phyloP scores from a whole-genome alignment of 768 basidiomycete species.

The Cytidiella melzeri region DNA sequence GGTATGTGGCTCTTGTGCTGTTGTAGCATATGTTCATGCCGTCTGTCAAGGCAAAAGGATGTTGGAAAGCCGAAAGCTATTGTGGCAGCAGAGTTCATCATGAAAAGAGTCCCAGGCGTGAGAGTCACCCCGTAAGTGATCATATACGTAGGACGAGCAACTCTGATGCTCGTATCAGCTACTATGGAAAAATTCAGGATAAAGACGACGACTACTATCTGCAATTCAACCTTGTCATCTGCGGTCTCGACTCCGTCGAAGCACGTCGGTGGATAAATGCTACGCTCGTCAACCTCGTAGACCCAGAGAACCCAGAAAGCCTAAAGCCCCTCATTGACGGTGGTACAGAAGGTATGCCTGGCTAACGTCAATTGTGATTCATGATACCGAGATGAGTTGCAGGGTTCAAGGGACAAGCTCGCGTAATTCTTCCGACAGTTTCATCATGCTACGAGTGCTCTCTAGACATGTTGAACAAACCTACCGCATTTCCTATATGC shows the following conservation, averaged over 20 bases:
- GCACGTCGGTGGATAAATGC: slow-evolving; percentile 99
- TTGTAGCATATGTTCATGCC: not conserved
- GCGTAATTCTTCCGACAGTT: slow-evolving; percentile 92
- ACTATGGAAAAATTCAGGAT: slow-evolving; percentile 97
- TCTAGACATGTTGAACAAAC: slow-evolving; percentile 97
- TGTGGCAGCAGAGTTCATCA: slow-evolving; percentile 93
- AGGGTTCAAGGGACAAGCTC: slow-evolving; percentile 99
- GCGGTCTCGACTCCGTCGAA: slow-evolving; percentile 95
- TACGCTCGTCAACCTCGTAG: slow-evolving; percentile 91
- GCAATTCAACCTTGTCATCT: slow-evolving; percentile 96
- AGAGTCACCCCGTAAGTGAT: slow-evolving; percentile 86
- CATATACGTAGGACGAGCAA: not conserved
- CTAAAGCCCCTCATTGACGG: slow-evolving; percentile 97
- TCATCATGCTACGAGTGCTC: slow-evolving; percentile 98
- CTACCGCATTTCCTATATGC: slow-evolving; percentile 94
- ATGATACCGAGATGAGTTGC: too few species aligned
- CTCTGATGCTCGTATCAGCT: slow-evolving; percentile 22
- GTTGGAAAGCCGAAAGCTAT: slow-evolving; percentile 93
- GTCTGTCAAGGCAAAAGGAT: slow-evolving; percentile 62
- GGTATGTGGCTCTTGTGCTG: slow-evolving; percentile 40
- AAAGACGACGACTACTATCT: slow-evolving; percentile 92
- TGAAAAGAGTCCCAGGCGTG: slow-evolving; percentile 94
- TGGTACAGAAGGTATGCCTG: slow-evolving; percentile 82
- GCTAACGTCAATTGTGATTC: too few species aligned
- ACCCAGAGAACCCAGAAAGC: slow-evolving; percentile 88